These are phyloP conservation scores for Populus tomentosa DNA, from an alignment of 441 rosid species.

Conservation along the genomic window DNA sequence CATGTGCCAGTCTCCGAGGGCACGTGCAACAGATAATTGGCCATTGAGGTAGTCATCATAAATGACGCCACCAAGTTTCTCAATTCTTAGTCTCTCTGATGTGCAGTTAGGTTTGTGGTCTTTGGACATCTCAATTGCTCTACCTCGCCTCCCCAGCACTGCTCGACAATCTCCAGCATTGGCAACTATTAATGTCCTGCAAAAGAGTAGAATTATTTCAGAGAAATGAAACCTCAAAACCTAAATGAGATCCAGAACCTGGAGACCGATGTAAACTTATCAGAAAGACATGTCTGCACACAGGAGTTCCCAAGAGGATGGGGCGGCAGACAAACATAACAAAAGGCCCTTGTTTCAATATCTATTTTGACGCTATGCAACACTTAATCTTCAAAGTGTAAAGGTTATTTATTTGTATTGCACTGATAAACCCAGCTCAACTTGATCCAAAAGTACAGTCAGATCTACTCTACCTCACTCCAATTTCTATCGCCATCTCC, in stretches of 20 bases:
- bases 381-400: not conserved
- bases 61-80: conserved; percentile 73
- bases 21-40: conserved; percentile 84
- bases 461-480: not conserved
- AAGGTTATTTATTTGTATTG: not conserved
- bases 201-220: conserved; percentile 5
- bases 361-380: not conserved
- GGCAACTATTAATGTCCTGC: conserved; percentile 69
- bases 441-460: not conserved
- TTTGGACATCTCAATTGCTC: conserved; percentile 77
- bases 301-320: not conserved
- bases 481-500: not conserved
- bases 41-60: conserved; percentile 92
- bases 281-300: not conserved
- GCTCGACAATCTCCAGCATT: conserved; percentile 96
- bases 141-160: conserved; percentile 78
- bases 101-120: conserved; percentile 81
- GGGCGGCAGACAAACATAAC: not conserved
- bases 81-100: conserved; percentile 65
- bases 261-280: not conserved
- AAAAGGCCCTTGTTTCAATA: not conserved
- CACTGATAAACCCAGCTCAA: not conserved
- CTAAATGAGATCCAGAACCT: not conserved
- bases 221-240: not conserved
- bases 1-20: conserved; percentile 95